Conservation (phyloP, 306 rosid genomes). For the Astragalus glycyphyllos region DNA sequence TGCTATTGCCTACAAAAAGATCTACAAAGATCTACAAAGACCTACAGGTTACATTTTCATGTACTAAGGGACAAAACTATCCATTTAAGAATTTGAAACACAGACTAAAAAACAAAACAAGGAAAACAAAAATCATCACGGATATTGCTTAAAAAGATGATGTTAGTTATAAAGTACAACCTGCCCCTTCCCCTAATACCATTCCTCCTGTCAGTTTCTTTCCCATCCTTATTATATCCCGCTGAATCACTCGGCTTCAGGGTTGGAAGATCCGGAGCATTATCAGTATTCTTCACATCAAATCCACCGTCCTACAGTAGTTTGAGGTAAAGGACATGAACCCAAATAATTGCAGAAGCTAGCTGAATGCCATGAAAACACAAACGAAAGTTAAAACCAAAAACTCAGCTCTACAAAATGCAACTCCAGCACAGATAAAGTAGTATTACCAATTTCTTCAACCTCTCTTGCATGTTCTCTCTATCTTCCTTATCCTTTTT, state of each 20-base stretch:
- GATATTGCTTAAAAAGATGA: neutral
- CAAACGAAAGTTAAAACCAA: slow-evolving; percentile 81
- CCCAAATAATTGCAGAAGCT: slow-evolving; percentile 99
- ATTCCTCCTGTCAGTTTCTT: slow-evolving; percentile 63
- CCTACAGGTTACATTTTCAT: neutral
- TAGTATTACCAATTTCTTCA: slow-evolving; percentile 76
- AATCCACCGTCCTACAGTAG: slow-evolving; percentile 98
- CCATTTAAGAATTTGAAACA: slow-evolving; percentile 14
- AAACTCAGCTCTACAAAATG: slow-evolving; percentile 55
- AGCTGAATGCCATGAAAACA: slow-evolving; percentile 95
- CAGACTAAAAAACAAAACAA: neutral
- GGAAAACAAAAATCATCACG: neutral
- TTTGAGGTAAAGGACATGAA: slow-evolving; percentile 99
- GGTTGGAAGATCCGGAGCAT: slow-evolving; percentile 56
- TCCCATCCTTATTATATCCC: slow-evolving; percentile 53
- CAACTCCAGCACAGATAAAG: slow-evolving; percentile 71
- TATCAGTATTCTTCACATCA: slow-evolving; percentile 59
- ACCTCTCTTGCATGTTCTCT: slow-evolving; percentile 70
- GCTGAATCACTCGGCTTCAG: slow-evolving; percentile 60
- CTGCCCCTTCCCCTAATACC: slow-evolving; percentile 70
- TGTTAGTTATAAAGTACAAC: slow-evolving; percentile 43
- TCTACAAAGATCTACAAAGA: no score
- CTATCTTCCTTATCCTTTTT: slow-evolving; percentile 76
- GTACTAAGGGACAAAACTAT: slow-evolving; percentile 6
- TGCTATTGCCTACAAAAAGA: neutral